These are phyloP conservation scores for Phaffia tasmanica DNA, from an alignment of 768 basidiomycete genomes.

Conservation along the genomic window DNA sequence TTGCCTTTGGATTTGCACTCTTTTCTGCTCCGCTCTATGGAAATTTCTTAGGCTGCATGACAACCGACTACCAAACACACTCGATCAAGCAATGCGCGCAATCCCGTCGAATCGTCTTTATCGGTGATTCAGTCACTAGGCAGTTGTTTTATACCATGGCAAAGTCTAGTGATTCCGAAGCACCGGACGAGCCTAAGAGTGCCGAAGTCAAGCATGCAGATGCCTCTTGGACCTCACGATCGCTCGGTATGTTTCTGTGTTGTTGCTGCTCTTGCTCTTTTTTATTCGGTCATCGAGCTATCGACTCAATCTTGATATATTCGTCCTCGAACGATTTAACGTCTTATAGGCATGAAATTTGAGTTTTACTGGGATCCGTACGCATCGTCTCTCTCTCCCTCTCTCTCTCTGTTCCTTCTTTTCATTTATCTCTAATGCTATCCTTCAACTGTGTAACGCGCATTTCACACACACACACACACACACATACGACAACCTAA, in stretches of 20 bases:
- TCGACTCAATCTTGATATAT: constrained; percentile 44
- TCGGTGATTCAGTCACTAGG: constrained; percentile 75
- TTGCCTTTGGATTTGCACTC: constrained; percentile 23
- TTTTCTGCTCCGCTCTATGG: not conserved
- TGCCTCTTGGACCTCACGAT: constrained; percentile 19
- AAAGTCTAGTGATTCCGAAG: constrained; percentile 47
- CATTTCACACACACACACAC: not conserved
- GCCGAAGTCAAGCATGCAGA: constrained; percentile 61
- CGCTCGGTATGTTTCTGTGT: constrained; percentile 15
- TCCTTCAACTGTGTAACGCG: not conserved
- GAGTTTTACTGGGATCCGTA: constrained; percentile 59
- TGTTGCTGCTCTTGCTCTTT: not conserved
- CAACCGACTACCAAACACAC: constrained; percentile 40
- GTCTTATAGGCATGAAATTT: constrained; percentile 44
- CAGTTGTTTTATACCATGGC: constrained; percentile 66
- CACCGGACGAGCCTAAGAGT: constrained; percentile 35
- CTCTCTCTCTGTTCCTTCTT: not conserved
- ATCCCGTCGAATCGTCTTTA: constrained; percentile 56
- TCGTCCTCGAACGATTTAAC: constrained; percentile 38
- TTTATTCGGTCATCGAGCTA: not conserved
- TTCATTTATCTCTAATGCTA: not conserved
- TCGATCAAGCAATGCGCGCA: constrained; percentile 28
- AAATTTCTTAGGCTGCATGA: constrained; percentile 58
- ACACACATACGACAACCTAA: not conserved
- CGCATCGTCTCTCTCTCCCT: constrained; percentile 4